These are phyloP conservation scores for Alternaria sp. DNA, from an alignment of 2,329 filamentous ascomycete genomes.

Conservation along the genomic window DNA sequence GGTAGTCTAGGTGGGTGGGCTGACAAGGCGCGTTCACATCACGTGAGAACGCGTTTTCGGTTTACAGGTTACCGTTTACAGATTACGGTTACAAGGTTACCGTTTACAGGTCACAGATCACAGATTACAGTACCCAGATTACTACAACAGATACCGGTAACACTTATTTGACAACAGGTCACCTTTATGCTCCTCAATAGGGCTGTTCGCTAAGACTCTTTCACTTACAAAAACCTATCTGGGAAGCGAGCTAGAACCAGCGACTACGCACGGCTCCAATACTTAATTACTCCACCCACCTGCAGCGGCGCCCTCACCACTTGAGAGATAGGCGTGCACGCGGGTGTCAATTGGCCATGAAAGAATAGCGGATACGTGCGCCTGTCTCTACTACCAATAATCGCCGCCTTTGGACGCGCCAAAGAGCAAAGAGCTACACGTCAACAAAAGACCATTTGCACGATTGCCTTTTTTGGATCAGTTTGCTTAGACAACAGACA, in stretches of 20 bases:
- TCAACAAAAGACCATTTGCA: conserved; percentile 14
- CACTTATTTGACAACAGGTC: background rate
- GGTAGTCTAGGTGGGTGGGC: no score
- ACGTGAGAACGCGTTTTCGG: conserved; percentile 3
- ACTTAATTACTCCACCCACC: background rate
- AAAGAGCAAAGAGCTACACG: background rate
- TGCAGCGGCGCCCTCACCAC: background rate
- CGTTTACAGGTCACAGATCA: background rate
- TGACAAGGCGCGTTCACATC: background rate
- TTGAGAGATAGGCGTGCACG: background rate
- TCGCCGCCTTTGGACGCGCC: background rate
- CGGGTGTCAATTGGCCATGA: background rate
- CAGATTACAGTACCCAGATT: background rate
- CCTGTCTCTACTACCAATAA: background rate
- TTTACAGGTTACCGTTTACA: background rate
- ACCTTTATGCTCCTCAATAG: background rate
- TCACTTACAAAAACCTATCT: background rate
- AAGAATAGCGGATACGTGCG: background rate
- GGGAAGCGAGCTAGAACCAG: background rate
- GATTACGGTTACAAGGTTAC: background rate
- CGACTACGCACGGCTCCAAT: background rate
- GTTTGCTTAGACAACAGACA: background rate
- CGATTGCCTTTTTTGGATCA: background rate
- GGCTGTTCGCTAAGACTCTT: background rate
- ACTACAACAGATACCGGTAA: background rate